phyloP scores from a whole-genome alignment of 345 rosid genomes.

The Gossypium herbaceum region DNA sequence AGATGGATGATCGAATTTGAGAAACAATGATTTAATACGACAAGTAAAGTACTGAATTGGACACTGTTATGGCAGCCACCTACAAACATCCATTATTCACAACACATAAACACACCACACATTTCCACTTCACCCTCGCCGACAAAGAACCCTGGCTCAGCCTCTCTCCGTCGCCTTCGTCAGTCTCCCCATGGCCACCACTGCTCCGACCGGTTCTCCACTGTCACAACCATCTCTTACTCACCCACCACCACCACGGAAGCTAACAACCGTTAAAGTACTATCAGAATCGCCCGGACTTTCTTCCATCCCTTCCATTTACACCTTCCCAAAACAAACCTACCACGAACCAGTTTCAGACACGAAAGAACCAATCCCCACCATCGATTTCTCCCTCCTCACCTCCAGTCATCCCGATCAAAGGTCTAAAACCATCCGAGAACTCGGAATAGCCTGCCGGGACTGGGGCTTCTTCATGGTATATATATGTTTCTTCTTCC shows the following conservation, averaged over 20 bases:
- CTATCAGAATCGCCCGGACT: constrained; percentile 33
- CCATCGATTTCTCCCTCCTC: constrained; percentile 47
- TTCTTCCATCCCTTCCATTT: constrained; percentile 19
- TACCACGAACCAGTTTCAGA: constrained; percentile 10
- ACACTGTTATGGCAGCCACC: no score
- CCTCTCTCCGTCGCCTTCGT: no score
- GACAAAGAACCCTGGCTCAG: no score
- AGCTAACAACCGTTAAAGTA: not conserved
- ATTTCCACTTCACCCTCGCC: no score
- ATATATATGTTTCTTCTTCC: not conserved
- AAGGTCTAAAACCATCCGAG: constrained; percentile 25
- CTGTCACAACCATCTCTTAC: not conserved
- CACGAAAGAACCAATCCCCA: constrained; percentile 34
- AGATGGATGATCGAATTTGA: no score
- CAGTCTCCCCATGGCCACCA: no score
- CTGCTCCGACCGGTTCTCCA: not conserved
- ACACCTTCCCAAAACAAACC: constrained; percentile 14
- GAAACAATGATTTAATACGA: no score
- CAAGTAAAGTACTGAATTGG: no score
- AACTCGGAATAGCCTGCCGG: constrained; percentile 48
- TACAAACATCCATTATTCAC: no score
- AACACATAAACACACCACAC: no score
- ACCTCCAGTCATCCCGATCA: constrained; percentile 26
- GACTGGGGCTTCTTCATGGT: constrained; percentile 71
- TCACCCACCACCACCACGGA: not conserved